Base-by-base conservation (phyloP, 257 asterid genomes). In the Nicotiana noctiflora region DNA sequence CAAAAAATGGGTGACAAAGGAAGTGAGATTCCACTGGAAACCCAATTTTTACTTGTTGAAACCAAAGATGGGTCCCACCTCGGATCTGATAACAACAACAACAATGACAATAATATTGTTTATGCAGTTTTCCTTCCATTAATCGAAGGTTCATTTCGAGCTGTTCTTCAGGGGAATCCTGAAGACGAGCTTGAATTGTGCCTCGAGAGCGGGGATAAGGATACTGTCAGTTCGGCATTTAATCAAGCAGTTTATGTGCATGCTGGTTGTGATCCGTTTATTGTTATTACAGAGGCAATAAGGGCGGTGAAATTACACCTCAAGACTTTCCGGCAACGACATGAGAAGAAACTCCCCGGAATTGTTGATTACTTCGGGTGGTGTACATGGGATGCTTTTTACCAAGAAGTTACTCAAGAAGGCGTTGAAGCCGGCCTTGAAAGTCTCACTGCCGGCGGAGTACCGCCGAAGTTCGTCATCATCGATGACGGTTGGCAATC, bases 371-470 rank as follows among this genome's bases (percentile, higher is more conserved):
- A 81, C 82, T 93, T 93, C 21, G 98, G 98, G 4, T 93, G 98
- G 98, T 93, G 98, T 81, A 93, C 98, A 0, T 93, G 98, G 98
- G 98, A 93, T 78, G 98, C 98, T 19, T 93, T 91, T 67, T 92
- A 93, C 77, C 94, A 92, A 46, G 94, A 93, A 34, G 98, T 93
- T 31, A 90, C 97, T 34, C 96, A 91, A 68, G 96, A 93, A 44
- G 97, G 98, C 0, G 97, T 93, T 2, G 98, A 90, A 75, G 92
- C 93, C 2, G 97, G 98, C 21, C 92, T 93, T 3, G 72, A 84
- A 60, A 91, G 93, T 75, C 94, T 93, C 29, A 60, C 90, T 2
- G 82, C 89, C 2, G 97, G 96, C 0, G 91, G 92, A 18, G 85
- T 93, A 0, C 98, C 97, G 3, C 90, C 97, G 3, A 92, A 87